Percentiles rank a stretch among this genome's conserved stretches.
These are phyloP conservation scores for Pestalotiopsis sp. DNA, from an alignment of 2,329 filamentous ascomycete species.

Conservation along the genomic window DNA sequence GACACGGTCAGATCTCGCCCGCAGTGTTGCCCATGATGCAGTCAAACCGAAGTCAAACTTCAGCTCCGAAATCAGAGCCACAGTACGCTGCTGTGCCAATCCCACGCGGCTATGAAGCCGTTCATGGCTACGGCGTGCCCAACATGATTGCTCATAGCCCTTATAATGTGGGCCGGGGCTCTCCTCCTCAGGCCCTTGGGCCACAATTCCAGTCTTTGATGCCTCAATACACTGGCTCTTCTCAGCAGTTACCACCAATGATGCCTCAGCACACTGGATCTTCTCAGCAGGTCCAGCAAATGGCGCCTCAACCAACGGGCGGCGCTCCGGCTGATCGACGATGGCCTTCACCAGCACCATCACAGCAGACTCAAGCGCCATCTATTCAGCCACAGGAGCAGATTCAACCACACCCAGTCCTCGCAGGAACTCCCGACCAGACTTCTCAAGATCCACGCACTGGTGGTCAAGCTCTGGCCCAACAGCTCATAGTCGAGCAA, in stretches of 20 bases:
- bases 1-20: slow-evolving; percentile 8
- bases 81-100: slow-evolving; percentile 35
- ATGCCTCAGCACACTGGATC: slow-evolving; percentile 5
- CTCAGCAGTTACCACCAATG: not conserved
- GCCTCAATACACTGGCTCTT: slow-evolving; percentile 3
- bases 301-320: not conserved
- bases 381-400: not conserved
- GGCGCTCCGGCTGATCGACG: not conserved
- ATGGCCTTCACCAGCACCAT: not conserved
- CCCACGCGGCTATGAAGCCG: slow-evolving; percentile 33
- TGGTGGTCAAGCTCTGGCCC: slow-evolving; percentile 4
- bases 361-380: not conserved
- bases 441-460: not conserved
- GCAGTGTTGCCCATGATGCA: slow-evolving; percentile 13
- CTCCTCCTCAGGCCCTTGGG: slow-evolving; percentile 13
- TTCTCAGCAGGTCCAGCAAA: slow-evolving; percentile 2
- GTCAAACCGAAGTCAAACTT: not conserved
- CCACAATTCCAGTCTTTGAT: slow-evolving; percentile 9
- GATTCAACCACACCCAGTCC: not conserved
- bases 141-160: slow-evolving; percentile 28
- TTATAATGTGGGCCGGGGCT: slow-evolving; percentile 19
- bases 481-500: not conserved
- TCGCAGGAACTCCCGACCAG: not conserved
- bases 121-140: slow-evolving; percentile 32
- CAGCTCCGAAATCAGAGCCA: slow-evolving; percentile 1